Evolutionary conservation across 306 rosid species (phyloP).

Genomic region (Astragalus glycyphyllos): DNA sequence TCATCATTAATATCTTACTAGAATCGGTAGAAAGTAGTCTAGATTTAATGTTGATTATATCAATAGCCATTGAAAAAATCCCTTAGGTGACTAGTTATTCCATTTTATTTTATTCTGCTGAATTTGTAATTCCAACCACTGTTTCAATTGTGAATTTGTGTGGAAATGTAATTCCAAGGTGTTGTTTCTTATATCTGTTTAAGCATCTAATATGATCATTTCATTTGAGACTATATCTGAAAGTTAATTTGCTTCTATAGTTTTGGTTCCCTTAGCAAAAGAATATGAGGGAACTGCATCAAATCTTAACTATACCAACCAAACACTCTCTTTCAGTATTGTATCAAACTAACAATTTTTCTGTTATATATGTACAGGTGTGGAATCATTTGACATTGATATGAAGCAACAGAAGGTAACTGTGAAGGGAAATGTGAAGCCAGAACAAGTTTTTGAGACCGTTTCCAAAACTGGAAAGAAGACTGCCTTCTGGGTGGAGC

Average conservation of each 20-base stretch:
- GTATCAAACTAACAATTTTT: background rate
- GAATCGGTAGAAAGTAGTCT: background rate
- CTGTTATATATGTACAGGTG: conserved; percentile 50
- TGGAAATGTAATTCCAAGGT: too few species aligned
- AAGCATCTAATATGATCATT: background rate
- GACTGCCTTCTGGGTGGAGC: conserved; percentile 75
- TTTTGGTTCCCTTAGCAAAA: conserved; percentile 4
- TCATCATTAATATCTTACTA: too few species aligned
- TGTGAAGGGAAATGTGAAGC: conserved; percentile 67
- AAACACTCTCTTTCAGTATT: background rate
- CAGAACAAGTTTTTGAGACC: conserved; percentile 74
- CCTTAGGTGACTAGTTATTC: too few species aligned
- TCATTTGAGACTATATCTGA: background rate
- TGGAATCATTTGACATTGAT: conserved; percentile 74
- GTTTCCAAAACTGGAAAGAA: conserved; percentile 93
- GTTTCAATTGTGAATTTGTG: too few species aligned
- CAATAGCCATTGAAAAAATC: too few species aligned
- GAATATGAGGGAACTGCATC: background rate
- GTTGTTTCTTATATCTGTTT: background rate
- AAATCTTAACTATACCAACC: background rate
- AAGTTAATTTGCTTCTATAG: background rate
- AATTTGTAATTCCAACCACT: too few species aligned
- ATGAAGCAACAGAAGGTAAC: conserved; percentile 86
- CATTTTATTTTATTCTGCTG: too few species aligned
- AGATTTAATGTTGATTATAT: too few species aligned